phyloP scores from a whole-genome alignment of 148 eudicot species.

The Polygonum aviculare region DNA sequence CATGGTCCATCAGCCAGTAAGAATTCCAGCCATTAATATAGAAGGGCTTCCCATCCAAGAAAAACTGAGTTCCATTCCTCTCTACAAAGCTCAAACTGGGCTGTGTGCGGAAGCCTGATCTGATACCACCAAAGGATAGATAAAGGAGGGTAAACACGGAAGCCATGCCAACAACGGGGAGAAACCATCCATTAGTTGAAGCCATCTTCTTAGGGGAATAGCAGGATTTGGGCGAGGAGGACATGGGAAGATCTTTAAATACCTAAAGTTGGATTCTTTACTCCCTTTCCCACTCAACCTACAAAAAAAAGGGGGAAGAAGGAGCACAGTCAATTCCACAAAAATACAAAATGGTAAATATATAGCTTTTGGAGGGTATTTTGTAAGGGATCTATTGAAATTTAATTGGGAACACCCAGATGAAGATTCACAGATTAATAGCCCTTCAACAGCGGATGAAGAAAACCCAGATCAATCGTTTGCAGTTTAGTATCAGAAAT shows the following conservation, averaged over 20 bases:
- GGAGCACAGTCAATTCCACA: background rate
- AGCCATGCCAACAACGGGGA: slow-evolving; percentile 59
- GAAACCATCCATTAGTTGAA: slow-evolving; percentile 47
- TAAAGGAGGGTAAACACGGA: slow-evolving; percentile 47
- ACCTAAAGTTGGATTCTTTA: background rate
- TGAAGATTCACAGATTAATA: background rate
- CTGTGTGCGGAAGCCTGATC: slow-evolving; percentile 20
- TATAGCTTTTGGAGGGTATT: background rate
- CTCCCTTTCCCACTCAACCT: slow-evolving; percentile 4
- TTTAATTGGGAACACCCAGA: background rate
- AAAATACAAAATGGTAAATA: background rate
- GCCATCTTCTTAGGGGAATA: slow-evolving; percentile 24
- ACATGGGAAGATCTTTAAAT: slow-evolving; percentile 2
- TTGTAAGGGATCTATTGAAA: background rate
- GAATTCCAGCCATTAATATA: slow-evolving; percentile 99
- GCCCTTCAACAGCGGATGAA: background rate
- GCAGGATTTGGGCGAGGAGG: slow-evolving; percentile 12
- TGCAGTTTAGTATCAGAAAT: background rate
- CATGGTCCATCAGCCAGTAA: slow-evolving; percentile 96
- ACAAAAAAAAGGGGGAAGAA: background rate
- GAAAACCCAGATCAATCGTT: background rate
- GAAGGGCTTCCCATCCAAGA: slow-evolving; percentile 61
- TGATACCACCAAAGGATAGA: slow-evolving; percentile 63
- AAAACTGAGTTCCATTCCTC: slow-evolving; percentile 77
- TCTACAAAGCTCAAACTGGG: slow-evolving; percentile 55